These are phyloP conservation scores for Lepidopterella palustris DNA, from an alignment of 495 filamentous ascomycete species.

Conservation along the genomic window DNA sequence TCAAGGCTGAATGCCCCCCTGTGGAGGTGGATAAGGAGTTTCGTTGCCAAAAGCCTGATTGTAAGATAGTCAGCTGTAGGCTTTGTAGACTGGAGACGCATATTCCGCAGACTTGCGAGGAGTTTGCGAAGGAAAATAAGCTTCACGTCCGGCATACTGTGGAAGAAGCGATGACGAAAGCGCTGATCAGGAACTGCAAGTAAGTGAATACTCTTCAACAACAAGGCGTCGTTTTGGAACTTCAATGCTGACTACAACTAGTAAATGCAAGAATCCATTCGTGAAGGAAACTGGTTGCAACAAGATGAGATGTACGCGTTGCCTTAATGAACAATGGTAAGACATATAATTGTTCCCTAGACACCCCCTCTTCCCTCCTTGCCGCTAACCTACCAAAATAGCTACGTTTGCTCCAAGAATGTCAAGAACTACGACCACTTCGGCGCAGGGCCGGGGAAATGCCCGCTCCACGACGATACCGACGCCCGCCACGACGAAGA, in stretches of 20 bases:
- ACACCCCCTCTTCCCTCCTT: neutral
- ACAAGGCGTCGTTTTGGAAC: neutral
- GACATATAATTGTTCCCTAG: neutral
- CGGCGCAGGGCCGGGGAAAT: slow-evolving; percentile 51
- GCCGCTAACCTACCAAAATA: neutral
- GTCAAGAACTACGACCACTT: slow-evolving; percentile 47
- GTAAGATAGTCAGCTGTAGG: slow-evolving; percentile 63
- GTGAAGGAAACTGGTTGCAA: slow-evolving; percentile 80
- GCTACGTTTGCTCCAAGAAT: slow-evolving; percentile 66
- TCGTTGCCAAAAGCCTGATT: slow-evolving; percentile 59
- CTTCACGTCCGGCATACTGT: slow-evolving; percentile 56
- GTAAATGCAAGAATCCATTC: slow-evolving; percentile 50
- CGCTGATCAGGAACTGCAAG: slow-evolving; percentile 73
- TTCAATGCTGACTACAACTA: slow-evolving; percentile 24
- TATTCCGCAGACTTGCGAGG: slow-evolving; percentile 66
- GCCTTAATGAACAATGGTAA: slow-evolving; percentile 54
- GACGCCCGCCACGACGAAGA: slow-evolving; percentile 59
- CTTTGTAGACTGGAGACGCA: slow-evolving; percentile 66
- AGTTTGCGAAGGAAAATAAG: slow-evolving; percentile 55
- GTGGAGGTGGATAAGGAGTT: slow-evolving; percentile 70
- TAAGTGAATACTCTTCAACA: slow-evolving; percentile 27
- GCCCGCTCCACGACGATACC: slow-evolving; percentile 59
- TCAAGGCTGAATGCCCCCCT: slow-evolving; percentile 63
- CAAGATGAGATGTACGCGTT: slow-evolving; percentile 66
- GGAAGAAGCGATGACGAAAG: slow-evolving; percentile 79